Base-by-base conservation (phyloP, 2,329 filamentous ascomycete genomes). In the Phialemoniopsis sp. region DNA sequence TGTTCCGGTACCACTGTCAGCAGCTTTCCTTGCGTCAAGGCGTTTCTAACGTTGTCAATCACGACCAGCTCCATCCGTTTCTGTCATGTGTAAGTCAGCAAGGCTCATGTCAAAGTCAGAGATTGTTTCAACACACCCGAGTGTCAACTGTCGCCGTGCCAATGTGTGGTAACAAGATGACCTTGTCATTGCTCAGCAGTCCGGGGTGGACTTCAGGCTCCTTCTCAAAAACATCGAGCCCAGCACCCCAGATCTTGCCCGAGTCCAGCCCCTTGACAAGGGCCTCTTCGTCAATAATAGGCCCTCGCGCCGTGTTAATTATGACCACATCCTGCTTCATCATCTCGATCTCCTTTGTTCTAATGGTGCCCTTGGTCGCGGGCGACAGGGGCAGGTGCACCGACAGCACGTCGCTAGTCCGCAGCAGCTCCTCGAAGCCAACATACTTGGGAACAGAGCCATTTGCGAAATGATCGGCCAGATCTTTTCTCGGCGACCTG, bases 101-200 rank as follows among this genome's bases (percentile, higher is more conserved):
- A 51, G 2, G n/a, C n/a, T n/a, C n/a, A n/a, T n/a, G n/a, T n/a
- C n/a, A n/a, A n/a, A n/a, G n/a, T n/a, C n/a, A n/a, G n/a, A n/a
- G n/a, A n/a, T 26, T 26, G 21, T 26, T 26, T 26, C 21, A 26
- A 26, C 21, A 6, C 10, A 26, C 21, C 21, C 21, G 21, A 26
- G 76, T 78, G 64, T 79, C 87, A 19, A 80, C 66, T 1, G 86
- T 91, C 73, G 78, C 89, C 1, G 89, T 94, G 0, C 88, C 88
- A 85, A 94, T 87, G 60, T 94, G 89, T 37, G 89, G 89, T 29
- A 94, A 65, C 19, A 95, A 69, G 51, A 91, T 69, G 16, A 87
- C 86, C 49, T 79, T 76, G 3, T 78, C 78, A 55, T 91, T 90
- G 13, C 67, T 64, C 13, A 90, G 50, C 32, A 94, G 67, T 2